Conservation (phyloP, 306 rosid genomes). For the Benincasa hispida region DNA sequence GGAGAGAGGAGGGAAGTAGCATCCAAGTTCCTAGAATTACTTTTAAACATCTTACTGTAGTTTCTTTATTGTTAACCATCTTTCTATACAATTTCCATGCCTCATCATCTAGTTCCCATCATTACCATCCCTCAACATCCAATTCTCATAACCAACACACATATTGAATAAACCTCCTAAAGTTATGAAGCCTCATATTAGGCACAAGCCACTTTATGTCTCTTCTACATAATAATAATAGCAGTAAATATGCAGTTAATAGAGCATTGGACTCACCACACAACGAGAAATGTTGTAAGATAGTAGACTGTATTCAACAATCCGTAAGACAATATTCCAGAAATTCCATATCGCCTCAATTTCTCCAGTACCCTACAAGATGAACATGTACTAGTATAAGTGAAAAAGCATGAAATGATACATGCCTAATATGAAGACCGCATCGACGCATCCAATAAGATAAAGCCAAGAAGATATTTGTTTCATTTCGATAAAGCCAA, state of each 20-base stretch:
- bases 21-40: background rate
- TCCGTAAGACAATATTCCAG: slow-evolving; percentile 79
- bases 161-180: background rate
- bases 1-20: background rate
- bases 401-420: background rate
- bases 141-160: background rate
- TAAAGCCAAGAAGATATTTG: background rate
- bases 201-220: background rate
- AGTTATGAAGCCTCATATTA: background rate
- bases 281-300: slow-evolving; percentile 65
- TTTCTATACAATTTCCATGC: background rate
- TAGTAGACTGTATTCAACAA: slow-evolving; percentile 79
- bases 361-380: slow-evolving; percentile 40
- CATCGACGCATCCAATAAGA: background rate
- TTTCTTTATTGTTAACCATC: background rate
- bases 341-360: slow-evolving; percentile 63
- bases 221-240: no score
- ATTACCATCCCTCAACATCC: background rate
- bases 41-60: background rate
- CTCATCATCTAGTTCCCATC: background rate
- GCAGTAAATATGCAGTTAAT: background rate
- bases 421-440: background rate
- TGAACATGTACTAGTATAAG: slow-evolving; percentile 11
- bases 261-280: slow-evolving; percentile 39
- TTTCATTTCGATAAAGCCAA: background rate